These are phyloP conservation scores for Botrytis elliptica DNA, from an alignment of 2,329 filamentous ascomycete genomes.

Conservation along the genomic window DNA sequence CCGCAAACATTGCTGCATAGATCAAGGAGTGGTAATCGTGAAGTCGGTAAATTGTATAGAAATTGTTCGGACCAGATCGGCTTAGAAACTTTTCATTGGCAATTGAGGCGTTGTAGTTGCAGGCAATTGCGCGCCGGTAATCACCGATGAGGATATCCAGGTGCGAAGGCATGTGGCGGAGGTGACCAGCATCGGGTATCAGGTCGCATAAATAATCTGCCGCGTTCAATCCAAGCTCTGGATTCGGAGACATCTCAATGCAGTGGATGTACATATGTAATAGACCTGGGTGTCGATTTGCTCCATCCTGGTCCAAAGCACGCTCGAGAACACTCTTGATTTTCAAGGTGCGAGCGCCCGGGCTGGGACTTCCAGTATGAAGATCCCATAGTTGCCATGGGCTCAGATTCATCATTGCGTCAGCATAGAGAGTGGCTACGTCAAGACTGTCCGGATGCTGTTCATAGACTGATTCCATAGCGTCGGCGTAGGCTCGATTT, in stretches of 20 bases:
- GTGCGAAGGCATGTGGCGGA: slow-evolving; percentile 76
- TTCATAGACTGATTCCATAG: slow-evolving; percentile 56
- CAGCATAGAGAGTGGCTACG: slow-evolving; percentile 61
- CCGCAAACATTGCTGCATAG: slow-evolving; percentile 77
- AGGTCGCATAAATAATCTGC: slow-evolving; percentile 63
- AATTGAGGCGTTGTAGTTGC: slow-evolving; percentile 63
- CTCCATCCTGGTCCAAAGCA: slow-evolving; percentile 52
- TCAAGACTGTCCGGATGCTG: slow-evolving; percentile 57
- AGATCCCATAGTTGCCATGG: slow-evolving; percentile 66
- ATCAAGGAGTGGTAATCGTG: slow-evolving; percentile 75
- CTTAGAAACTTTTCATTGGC: slow-evolving; percentile 67
- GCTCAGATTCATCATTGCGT: slow-evolving; percentile 63
- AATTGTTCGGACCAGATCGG: slow-evolving; percentile 61
- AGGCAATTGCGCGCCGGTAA: slow-evolving; percentile 63
- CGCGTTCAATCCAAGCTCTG: slow-evolving; percentile 59
- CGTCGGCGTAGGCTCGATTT: slow-evolving; percentile 60
- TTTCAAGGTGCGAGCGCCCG: slow-evolving; percentile 56
- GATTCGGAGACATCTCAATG: slow-evolving; percentile 71
- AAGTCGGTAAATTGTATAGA: slow-evolving; percentile 74
- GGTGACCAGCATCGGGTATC: slow-evolving; percentile 67
- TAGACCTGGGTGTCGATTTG: slow-evolving; percentile 62
- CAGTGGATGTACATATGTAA: slow-evolving; percentile 76
- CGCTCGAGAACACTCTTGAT: slow-evolving; percentile 57
- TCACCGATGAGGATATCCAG: slow-evolving; percentile 72
- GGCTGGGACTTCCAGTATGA: slow-evolving; percentile 54